A percentile compares a stretch with the other conserved stretches of the same genome.
These are phyloP conservation scores for Apiospora sp. DNA, from an alignment of 2,329 filamentous ascomycete genomes.

Conservation along the genomic window DNA sequence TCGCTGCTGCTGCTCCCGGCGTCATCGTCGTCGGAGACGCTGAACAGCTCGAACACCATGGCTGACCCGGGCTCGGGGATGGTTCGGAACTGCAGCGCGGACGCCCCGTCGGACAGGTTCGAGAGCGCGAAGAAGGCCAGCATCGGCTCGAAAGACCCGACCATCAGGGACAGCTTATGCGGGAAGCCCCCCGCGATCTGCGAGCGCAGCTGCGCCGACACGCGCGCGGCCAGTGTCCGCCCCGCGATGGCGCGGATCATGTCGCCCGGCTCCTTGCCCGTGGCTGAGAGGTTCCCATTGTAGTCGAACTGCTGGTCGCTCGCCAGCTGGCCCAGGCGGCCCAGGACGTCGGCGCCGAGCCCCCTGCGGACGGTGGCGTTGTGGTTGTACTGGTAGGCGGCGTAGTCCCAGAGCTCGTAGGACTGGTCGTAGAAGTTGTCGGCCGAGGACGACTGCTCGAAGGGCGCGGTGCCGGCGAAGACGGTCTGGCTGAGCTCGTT, in stretches of 20 bases:
- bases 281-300: conserved; percentile 66
- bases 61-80: conserved; percentile 75
- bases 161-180: conserved; percentile 60
- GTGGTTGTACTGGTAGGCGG: conserved; percentile 61
- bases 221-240: conserved; percentile 56
- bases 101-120: conserved; percentile 54
- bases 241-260: conserved; percentile 60
- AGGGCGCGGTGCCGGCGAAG: conserved; percentile 46
- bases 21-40: conserved; percentile 42
- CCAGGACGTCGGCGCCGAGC: conserved; percentile 54
- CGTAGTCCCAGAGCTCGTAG: conserved; percentile 62
- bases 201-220: conserved; percentile 52
- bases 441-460: conserved; percentile 41
- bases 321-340: conserved; percentile 69
- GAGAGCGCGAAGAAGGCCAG: conserved; percentile 62
- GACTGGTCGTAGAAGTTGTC: conserved; percentile 55
- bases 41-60: conserved; percentile 76
- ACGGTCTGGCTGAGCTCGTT: conserved; percentile 47
- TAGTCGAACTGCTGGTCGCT: conserved; percentile 69
- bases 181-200: conserved; percentile 49
- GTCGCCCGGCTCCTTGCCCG: conserved; percentile 49
- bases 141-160: conserved; percentile 63
- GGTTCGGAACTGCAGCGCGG: conserved; percentile 57
- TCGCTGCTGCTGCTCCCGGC: neutral
- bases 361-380: conserved; percentile 51